Base-by-base conservation (phyloP, 2,329 filamentous ascomycete genomes). In the Hirsutella rhossiliensis region DNA sequence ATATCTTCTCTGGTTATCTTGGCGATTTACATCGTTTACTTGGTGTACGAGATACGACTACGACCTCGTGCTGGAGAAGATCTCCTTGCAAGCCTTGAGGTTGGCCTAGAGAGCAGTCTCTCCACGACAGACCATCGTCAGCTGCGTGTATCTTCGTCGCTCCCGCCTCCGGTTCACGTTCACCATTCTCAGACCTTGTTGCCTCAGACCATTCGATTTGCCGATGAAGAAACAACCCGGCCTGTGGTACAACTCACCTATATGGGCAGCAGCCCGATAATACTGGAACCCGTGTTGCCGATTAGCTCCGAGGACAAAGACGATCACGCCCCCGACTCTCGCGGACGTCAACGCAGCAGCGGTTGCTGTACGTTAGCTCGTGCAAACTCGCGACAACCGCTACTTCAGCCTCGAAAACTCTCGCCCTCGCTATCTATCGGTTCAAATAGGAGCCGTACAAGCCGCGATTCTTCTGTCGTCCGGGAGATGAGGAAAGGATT, bases 1-100 rank as follows among this genome's bases (percentile, higher is more conserved):
- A 83, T 84, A 43, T 87, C 84, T 2, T 85, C 84, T 54, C 72
- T 90, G 37, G 78, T 89, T 38, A 71, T 89, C 1, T 66, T 90
- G 2, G 58, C 84, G 27, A 78, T 87, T 15, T 90, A 90, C 57
- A 72, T 69, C 18, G 72, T 80, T 43, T 90, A 89, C 52, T 75
- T 90, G 5, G 65, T 82, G 50, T 87, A 89, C 61, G 84, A 89
- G 61, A 73, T 90, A 41, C 83, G 80, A 52, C 79, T 82, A 1
- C 82, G 40, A 28, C 39, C 42, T 9, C 43, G 38, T 2, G 17
- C 15, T 1, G 41, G 42, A 18, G 43, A 42, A 2, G 19, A 37
- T 12, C 34, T 12, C 13, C 6, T 20, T 7, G 11, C 9, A 13
- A 27, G 17, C 19, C 32, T 9, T 13, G 28, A 40, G 4, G 19